A percentile compares a stretch with the other conserved stretches of the same genome.
These are phyloP conservation scores for Penicillium nucicola DNA, from an alignment of 495 filamentous ascomycete genomes.

Conservation along the genomic window DNA sequence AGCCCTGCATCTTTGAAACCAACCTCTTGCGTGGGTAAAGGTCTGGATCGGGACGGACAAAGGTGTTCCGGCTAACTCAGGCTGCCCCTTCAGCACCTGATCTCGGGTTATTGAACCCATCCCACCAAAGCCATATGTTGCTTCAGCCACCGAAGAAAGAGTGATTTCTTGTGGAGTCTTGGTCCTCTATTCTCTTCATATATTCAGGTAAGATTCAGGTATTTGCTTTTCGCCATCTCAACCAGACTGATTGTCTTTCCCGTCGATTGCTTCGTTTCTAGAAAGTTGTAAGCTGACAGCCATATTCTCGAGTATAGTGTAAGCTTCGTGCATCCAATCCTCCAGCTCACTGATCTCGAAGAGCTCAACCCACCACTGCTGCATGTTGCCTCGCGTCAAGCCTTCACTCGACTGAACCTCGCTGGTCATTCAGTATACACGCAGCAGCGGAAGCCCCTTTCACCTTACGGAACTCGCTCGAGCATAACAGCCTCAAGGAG, in stretches of 20 bases:
- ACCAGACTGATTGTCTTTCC: neutral
- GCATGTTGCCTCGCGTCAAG: constrained; percentile 1
- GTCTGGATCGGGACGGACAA: constrained; percentile 1
- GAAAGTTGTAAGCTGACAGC: neutral
- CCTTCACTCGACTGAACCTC: neutral
- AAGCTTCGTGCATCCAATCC: neutral
- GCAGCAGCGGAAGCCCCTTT: neutral
- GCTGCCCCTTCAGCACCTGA: constrained; percentile 1
- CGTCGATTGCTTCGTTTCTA: neutral
- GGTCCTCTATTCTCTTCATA: neutral
- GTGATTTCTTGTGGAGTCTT: neutral
- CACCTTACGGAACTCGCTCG: neutral
- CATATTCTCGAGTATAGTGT: neutral
- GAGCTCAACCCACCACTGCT: neutral
- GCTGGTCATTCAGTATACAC: neutral
- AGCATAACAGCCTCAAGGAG: neutral
- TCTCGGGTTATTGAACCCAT: neutral
- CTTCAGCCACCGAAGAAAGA: neutral
- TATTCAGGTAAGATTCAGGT: neutral
- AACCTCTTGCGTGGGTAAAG: neutral
- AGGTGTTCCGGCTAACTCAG: neutral
- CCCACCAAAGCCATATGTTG: neutral
- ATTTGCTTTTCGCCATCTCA: neutral
- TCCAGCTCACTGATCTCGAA: neutral
- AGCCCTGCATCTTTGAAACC: neutral